Evolutionary conservation across 192 early-diverging fungal genomes (phyloP), one percentile per base, ranked within the genome.

Genomic region (Oehlia diaphana): DNA sequence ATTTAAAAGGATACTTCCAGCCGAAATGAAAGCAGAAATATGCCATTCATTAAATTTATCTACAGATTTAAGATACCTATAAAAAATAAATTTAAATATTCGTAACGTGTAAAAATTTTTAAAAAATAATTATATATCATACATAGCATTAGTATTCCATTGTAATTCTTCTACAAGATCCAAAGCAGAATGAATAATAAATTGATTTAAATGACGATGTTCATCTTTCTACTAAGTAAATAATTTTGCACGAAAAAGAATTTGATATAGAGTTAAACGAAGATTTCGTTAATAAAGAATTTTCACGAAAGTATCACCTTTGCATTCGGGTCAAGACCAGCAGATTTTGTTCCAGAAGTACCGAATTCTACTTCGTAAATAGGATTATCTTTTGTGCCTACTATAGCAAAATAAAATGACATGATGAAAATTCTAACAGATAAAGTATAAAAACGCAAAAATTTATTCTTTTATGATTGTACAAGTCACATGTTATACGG

Each of bases 161-260:
- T 94, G 92, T 35, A 95, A 84, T 81, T 99, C 98, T 77, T 99
- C 97, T 21, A 99, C 95, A 53, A 98, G 89, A 86, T 99, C 98
- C 71, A 99, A 89, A 23, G 97, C 96, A 10, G 97, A 93, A 82
- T 99, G 98, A 13, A 96, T 91, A 64, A 99, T 94, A 80, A 99
- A 99, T 81, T 99, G 98, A 81, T 96, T 96, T 72, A 99, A 82
- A 84, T 98, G 94, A 66, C 89, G 84, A 77, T 92, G 87, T 80
- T 97, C 96, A 80, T 96, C 90, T 88, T 92, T 90, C 86, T 89
- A 86, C 26, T 64, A 62, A 33, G 65, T 23, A 70, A 63, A 61
- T 12, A 47, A 47, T 47, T 21, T 58, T 58, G 14, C 4, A 58
- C 3, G 19, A 58, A 58, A 58, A 58, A 58, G 19, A 58, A 4